Evolutionary conservation across 805 yeast species (phyloP), one percentile per base, ranked within the genome.

Genomic region (Saccharomycopsis sp.): DNA sequence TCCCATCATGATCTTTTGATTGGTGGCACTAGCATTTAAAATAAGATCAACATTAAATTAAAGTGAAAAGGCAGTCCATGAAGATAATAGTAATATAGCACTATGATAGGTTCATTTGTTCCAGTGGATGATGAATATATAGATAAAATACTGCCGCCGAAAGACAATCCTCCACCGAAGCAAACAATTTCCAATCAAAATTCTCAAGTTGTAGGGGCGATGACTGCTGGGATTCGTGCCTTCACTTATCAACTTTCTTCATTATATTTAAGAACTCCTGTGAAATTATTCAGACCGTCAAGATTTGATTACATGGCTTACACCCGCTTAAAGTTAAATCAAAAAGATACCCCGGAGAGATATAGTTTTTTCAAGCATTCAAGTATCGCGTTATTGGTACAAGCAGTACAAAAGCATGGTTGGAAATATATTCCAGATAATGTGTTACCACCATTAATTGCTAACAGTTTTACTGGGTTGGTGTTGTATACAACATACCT

Each of bases 401-500:
- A 75, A 44, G 94, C 95, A 0, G 67, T 87, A 26, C 75, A 71
- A 51, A 72, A 74, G 46, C 85, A 82, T 54, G 97, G 97, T 2
- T 85, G 96, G 95, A 67, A 71, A 45, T 85, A 85, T 52, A 77
- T 90, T 11, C 96, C 96, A 0, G 85, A 85, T 28, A 56, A 64
- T 40, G 79, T 88, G 1, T 61, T 89, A 19, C 97, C 97, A 2
- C 97, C 97, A 1, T 63, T 90, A 36, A 50, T 89, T 1, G 95
- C 94, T 13, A 90, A 90, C 58, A 83, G 95, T 13, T 81, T 83
- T n/a, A 81, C 94, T 1, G 97, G 97, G 1, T 64, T 86, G 6
- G 84, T 88, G 1, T 66, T 90, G 13, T 90, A 90, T 59, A 84
- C 95, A 0, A 75, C 95, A 0, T 90, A 90, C 58, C 67, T 89